These are phyloP conservation scores for Citrus maxima DNA, from an alignment of 345 rosid genomes.

Conservation along the genomic window DNA sequence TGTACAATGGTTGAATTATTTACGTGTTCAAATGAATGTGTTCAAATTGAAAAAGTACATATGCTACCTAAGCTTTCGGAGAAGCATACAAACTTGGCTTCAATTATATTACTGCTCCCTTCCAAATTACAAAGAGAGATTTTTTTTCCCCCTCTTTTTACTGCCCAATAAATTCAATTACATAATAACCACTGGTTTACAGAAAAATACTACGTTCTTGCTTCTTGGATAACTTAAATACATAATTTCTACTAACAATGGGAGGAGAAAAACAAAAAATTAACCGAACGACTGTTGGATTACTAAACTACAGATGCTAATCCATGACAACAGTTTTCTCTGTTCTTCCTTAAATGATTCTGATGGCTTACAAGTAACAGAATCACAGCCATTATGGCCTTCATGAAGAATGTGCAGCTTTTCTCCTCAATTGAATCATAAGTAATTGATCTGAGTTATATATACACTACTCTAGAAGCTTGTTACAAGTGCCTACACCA, in stretches of 20 bases:
- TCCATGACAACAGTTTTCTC: background rate
- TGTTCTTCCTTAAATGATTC: background rate
- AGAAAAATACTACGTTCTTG: background rate
- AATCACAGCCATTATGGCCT: background rate
- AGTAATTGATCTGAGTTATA: constrained; percentile 1
- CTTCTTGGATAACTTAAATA: background rate
- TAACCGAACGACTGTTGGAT: background rate
- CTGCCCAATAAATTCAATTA: background rate
- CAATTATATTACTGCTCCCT: background rate
- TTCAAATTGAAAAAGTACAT: background rate
- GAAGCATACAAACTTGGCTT: background rate
- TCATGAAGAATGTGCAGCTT: background rate
- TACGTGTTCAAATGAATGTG: background rate
- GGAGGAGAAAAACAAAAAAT: background rate
- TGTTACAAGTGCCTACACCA: constrained; percentile 86
- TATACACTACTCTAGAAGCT: constrained; percentile 66
- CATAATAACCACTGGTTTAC: background rate
- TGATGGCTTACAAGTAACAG: background rate
- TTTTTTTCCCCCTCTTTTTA: background rate
- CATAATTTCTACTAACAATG: background rate
- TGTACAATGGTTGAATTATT: background rate
- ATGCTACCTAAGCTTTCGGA: background rate
- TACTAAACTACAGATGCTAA: background rate
- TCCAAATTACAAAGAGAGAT: background rate
- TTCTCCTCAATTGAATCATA: background rate